Base-by-base conservation (phyloP, 345 rosid genomes). In the Acer campestre region DNA sequence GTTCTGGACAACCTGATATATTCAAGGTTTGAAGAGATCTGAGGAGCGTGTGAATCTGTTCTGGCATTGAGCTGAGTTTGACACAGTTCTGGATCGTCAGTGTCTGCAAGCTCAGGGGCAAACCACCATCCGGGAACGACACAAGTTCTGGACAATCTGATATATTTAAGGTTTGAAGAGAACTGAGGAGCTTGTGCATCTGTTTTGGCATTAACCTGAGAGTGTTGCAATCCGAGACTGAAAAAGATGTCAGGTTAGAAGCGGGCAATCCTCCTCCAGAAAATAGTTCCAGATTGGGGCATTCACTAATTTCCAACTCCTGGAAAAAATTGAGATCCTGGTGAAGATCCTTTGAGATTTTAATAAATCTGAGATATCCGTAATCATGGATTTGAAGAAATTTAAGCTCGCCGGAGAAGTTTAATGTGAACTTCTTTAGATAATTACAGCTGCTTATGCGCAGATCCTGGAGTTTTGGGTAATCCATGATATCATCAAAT, bases 371-470 rank as follows among this genome's bases (percentile, higher is more conserved):
- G 62, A 83, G 77, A 44, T 80, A 49, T 64, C 22, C 78, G 69
- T 84, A 83, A 9, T 67, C 42, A 11, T 70, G 77, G n/a, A 83
- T 59, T 62, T 78, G 75, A 78, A 83, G 81, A 51, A 44, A 16
- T 8, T 55, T 56, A 51, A 83, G 82, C 7, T 75, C 75, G 62
- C 42, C 5, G 23, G 75, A 83, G 59, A 63, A 78, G 72, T 42
- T 64, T 59, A 83, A 67, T 38, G 84, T 79, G 62, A 80, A 80
- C 11, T 70, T 74, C 0, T 64, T 31, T 7, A 80, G 81, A 67
- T 68, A 51, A 62, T 83, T 73, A 68, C 84, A 83, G 69, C 84
- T 80, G 18, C 56, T 62, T 42, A 83, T 25, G 65, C 73, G 67
- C 29, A 83, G 3, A 51, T 75, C 73, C 56, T 10, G 22, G 67